A percentile compares a stretch with the other conserved stretches of the same genome.
These are phyloP conservation scores for Mycogone perniciosa DNA, from an alignment of 2,329 filamentous ascomycete genomes.

Conservation along the genomic window DNA sequence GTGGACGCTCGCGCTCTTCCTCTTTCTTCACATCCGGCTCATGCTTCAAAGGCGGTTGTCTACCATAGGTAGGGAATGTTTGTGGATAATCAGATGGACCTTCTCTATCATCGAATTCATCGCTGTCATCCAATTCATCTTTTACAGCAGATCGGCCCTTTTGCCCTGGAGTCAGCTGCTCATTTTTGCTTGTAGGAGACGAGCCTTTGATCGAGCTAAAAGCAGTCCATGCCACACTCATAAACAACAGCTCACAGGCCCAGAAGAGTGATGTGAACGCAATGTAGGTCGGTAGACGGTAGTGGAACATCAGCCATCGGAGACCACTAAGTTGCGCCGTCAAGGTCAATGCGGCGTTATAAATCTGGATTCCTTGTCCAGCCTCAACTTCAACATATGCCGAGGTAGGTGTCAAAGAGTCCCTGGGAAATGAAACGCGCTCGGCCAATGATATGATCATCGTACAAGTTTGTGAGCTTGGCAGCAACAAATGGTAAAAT, in stretches of 20 bases:
- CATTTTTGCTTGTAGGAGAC: conserved; percentile 7
- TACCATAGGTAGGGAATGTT: conserved; percentile 38
- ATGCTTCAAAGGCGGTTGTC: conserved; percentile 35
- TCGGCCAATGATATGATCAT: conserved; percentile 70
- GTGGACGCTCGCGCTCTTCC: conserved; percentile 16
- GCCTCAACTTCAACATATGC: conserved; percentile 62
- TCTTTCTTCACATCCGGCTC: conserved; percentile 34
- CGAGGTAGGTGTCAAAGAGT: conserved; percentile 36
- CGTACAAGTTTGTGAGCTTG: conserved; percentile 54
- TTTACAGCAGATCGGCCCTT: conserved; percentile 9
- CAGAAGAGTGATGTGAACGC: conserved; percentile 69
- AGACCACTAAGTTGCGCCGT: conserved; percentile 70
- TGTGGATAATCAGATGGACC: conserved; percentile 35
- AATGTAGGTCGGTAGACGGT: conserved; percentile 63
- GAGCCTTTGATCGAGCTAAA: conserved; percentile 34
- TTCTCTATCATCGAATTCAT: conserved; percentile 27
- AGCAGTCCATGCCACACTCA: conserved; percentile 58
- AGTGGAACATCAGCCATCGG: conserved; percentile 80
- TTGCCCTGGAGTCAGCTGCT: conserved; percentile 10
- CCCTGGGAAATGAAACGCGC: conserved; percentile 53
- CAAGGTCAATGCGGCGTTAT: conserved; percentile 61
- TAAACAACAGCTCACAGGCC: conserved; percentile 63
- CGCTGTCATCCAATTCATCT: conserved; percentile 20
- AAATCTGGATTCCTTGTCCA: conserved; percentile 67
- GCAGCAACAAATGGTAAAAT: conserved; percentile 62